A percentile compares a stretch with the other conserved stretches of the same genome.
phyloP scores from a whole-genome alignment of 1,284 basidiomycete genomes.

The Tilletia walkeri region DNA sequence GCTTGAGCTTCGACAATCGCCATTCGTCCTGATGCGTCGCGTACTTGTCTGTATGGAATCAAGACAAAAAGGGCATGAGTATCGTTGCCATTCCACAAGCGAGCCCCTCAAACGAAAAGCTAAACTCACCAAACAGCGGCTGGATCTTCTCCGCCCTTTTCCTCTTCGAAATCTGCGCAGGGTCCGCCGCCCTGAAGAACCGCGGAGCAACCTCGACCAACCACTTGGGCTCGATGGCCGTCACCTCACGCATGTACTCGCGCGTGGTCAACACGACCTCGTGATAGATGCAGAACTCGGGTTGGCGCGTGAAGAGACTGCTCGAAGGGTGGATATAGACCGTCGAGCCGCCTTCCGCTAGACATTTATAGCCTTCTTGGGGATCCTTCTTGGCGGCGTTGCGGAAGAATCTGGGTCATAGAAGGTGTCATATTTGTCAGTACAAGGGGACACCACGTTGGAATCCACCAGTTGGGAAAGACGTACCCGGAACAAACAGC shows the following conservation, averaged over 20 bases:
- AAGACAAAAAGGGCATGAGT: slow-evolving; percentile 17
- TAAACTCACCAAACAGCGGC: slow-evolving; percentile 64
- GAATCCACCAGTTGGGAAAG: not conserved
- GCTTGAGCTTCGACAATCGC: slow-evolving; percentile 29
- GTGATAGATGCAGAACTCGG: slow-evolving; percentile 72
- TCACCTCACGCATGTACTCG: slow-evolving; percentile 92
- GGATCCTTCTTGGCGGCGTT: slow-evolving; percentile 68
- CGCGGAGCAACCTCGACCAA: slow-evolving; percentile 94
- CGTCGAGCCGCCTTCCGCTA: slow-evolving; percentile 83
- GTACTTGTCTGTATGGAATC: slow-evolving; percentile 31
- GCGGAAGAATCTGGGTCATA: slow-evolving; percentile 37
- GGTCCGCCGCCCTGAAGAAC: slow-evolving; percentile 96
- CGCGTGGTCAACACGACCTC: slow-evolving; percentile 70
- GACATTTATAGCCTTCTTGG: slow-evolving; percentile 76
- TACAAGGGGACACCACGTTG: slow-evolving; percentile 48
- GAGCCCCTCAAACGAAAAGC: slow-evolving; percentile 63
- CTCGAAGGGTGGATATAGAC: slow-evolving; percentile 97
- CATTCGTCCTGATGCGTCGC: slow-evolving; percentile 28
- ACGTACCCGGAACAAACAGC: slow-evolving; percentile 83
- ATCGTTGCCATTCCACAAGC: slow-evolving; percentile 8
- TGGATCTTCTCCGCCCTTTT: slow-evolving; percentile 98
- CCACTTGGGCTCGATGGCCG: slow-evolving; percentile 97
- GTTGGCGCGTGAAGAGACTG: slow-evolving; percentile 91
- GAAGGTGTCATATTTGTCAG: no score
- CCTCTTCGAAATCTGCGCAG: slow-evolving; percentile 91